Percentiles rank a stretch among this genome's conserved stretches.
phyloP scores from a whole-genome alignment of 352 stramenopile genomes.

The Aphanomyces invadans region DNA sequence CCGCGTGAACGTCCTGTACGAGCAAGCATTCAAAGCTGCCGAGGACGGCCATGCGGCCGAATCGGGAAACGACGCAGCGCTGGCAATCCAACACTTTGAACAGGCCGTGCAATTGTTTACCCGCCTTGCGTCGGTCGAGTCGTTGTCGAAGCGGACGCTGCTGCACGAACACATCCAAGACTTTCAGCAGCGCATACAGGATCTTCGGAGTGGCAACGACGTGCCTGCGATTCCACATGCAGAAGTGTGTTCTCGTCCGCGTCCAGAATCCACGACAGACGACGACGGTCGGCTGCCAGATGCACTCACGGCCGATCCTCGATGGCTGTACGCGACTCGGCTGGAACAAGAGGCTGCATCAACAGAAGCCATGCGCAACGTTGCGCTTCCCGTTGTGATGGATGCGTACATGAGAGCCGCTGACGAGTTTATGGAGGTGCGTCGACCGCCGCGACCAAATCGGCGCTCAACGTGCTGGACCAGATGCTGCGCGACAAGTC shows the following conservation, averaged over 20 bases:
- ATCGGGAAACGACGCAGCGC: constrained; percentile 8
- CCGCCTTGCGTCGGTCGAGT: constrained; percentile 66
- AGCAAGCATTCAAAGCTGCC: constrained; percentile 48
- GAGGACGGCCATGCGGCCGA: constrained; percentile 34
- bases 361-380: background rate
- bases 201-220: constrained; percentile 29
- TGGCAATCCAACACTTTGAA: constrained; percentile 41
- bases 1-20: constrained; percentile 51
- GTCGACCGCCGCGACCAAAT: no score
- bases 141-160: constrained; percentile 51
- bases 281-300: no score
- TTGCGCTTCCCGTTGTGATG: background rate
- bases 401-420: constrained; percentile 5
- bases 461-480: no score
- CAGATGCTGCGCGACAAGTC: constrained; percentile 7
- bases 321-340: background rate
- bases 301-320: background rate
- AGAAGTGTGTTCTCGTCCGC: no score
- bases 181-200: constrained; percentile 37
- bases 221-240: background rate
- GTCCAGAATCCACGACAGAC: no score
- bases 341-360: background rate
- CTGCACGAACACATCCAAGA: constrained; percentile 48
- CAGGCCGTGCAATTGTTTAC: constrained; percentile 53
- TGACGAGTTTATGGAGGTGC: constrained; percentile 6